Base-by-base conservation (phyloP, 169 alveolate genomes). In the Eimeria tenella region DNA sequence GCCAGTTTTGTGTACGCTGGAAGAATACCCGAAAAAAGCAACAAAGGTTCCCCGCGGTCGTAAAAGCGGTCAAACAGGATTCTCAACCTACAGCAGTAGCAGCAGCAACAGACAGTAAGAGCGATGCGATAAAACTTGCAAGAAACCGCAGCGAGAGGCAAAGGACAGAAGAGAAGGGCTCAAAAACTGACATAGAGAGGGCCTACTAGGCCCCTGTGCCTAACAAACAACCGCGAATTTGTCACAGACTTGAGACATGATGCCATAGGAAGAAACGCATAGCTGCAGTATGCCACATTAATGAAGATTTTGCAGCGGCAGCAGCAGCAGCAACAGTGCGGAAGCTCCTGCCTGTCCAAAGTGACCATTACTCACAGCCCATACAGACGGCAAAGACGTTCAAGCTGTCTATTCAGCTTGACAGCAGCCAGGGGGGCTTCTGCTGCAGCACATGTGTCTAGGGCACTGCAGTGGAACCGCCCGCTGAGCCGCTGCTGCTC, bases 31-130 rank as follows among this genome's bases (percentile, higher is more conserved):
- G 91, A 60, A 49, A 84, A 84, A 4, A 84, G 91, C 91, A 84
- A 62, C 56, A 84, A 77, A 60, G 91, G 91, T 79, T 84, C 91
- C 62, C 91, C 91, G 52, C 91, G 91, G 91, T 84, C 91, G 52
- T 84, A 77, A 11, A 84, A 71, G 19, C 91, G 75, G 81, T 84
- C 91, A 49, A 84, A 84, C 4, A 84, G 81, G 25, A 84, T 84
- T 42, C 91, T 53, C 21, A 84, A 49, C 81, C 91, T 84, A 60
- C 74, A 56, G 89, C 73, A 81, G 89, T 73, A 81, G 56, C 89
- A 81, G 73, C 73, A 81, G 74, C 65, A 52, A 65, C 87, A 77
- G 52, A 23, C 55, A 79, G 23, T 31, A 75, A 50, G 52, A 75
- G 86, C 21, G 53, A 42, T 31, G 42, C 42, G 42, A 31, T 31